phyloP scores from a whole-genome alignment of 1,284 basidiomycete species.

The Sporisorium graminicola region DNA sequence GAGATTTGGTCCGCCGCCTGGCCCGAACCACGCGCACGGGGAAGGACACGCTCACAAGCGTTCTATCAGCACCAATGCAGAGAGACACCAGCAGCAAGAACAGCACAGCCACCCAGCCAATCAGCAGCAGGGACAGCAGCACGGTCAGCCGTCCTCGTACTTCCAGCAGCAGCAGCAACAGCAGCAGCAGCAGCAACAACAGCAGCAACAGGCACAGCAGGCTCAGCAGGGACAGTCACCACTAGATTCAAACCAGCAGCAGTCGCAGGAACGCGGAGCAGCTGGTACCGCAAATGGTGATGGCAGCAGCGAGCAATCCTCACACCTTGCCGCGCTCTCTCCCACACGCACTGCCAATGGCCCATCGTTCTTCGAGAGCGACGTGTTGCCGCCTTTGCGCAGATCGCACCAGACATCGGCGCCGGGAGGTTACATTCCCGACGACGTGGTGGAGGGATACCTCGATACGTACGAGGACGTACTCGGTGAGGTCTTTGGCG shows the following conservation, averaged over 20 bases:
- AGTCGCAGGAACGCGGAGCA: constrained; percentile 14
- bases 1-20: constrained; percentile 45
- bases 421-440: constrained; percentile 72
- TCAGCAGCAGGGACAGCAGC: constrained; percentile 9
- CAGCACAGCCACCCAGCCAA: neutral
- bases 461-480: constrained; percentile 74
- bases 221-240: constrained; percentile 7
- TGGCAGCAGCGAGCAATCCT: constrained; percentile 9
- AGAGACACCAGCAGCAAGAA: constrained; percentile 22
- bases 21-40: constrained; percentile 36
- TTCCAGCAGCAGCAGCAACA: constrained; percentile 16
- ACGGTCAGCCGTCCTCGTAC: constrained; percentile 15
- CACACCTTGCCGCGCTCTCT: constrained; percentile 34
- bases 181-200: constrained; percentile 21
- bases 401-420: constrained; percentile 67
- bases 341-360: constrained; percentile 31
- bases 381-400: constrained; percentile 72
- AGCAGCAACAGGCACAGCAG: constrained; percentile 26
- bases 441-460: constrained; percentile 73
- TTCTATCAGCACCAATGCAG: constrained; percentile 50
- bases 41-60: constrained; percentile 52
- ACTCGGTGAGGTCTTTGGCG: constrained; percentile 72
- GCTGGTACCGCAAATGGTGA: constrained; percentile 2
- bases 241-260: constrained; percentile 13
- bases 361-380: constrained; percentile 70